Evolutionary conservation across 78 protist genomes (phyloP), one percentile per base, ranked within the genome.

Genomic region (Dictyostelium discoideum): DNA sequence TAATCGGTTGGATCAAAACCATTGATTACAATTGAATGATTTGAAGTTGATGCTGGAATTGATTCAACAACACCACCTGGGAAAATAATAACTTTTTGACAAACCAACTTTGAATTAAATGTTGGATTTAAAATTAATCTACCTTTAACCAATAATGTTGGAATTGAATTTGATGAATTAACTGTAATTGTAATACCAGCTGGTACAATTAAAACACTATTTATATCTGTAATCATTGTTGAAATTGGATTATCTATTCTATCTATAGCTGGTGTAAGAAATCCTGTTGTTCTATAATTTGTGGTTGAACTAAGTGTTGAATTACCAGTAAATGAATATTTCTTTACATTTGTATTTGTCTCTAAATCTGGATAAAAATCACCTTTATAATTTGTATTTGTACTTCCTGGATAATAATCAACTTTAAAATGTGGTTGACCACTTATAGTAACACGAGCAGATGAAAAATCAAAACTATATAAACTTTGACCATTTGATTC

Each of bases 381-480:
- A 6, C 81, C 81, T 74, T 74, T 74, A 74, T 74, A 74, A 74
- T 74, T 74, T 74, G 81, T 32, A 18, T 74, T 74, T 32, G 81
- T 74, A 6, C 39, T 74, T 0, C 81, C 81, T 74, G 81, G 81
- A 37, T 37, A 74, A 74, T 74, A 74, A 74, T 74, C 5, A 16
- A 74, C 40, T 74, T 74, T 74, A 37, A 32, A 74, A 74, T 74
- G 81, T 37, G 81, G 81, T 37, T 74, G 81, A 16, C 81, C 81
- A 74, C 39, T 20, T 8, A 74, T 74, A 74, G 37, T 74, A 26
- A 74, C 81, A 10, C 77, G 3, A 11, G 81, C 3, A 24, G 77
- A 26, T 26, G 77, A 10, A 11, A 69, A 69, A 11, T 24, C 37
- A 3, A 29, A 69, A 69, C 8, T 29, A 69, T 69, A 69, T 24